Conservation (phyloP, 2,329 filamentous ascomycete species). For the Botryosphaeria dothidea region DNA sequence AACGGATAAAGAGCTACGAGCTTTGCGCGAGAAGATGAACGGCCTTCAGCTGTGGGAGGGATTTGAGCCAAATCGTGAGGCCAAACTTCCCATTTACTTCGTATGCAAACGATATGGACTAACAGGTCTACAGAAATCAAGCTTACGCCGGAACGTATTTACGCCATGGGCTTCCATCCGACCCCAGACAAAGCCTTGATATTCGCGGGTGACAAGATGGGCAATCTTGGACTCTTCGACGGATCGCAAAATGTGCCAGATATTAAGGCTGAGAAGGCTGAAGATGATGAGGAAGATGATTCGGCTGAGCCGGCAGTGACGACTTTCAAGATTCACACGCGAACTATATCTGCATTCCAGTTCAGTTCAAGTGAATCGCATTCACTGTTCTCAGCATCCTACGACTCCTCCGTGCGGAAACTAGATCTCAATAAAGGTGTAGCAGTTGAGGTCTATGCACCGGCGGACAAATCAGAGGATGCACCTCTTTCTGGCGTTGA, state of each 20-base stretch:
- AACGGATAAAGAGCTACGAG: constrained; percentile 72
- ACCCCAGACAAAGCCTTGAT: constrained; percentile 81
- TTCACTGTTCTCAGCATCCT: constrained; percentile 80
- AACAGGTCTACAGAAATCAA: constrained; percentile 68
- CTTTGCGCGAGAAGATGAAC: constrained; percentile 74
- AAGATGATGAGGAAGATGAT: constrained; percentile 67
- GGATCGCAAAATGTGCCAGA: constrained; percentile 68
- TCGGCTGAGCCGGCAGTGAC: constrained; percentile 75
- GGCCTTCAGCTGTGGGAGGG: constrained; percentile 77
- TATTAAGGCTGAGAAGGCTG: constrained; percentile 60
- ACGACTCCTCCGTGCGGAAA: constrained; percentile 88
- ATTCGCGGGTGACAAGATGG: constrained; percentile 93
- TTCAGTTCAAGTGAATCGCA: constrained; percentile 74
- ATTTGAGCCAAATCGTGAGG: constrained; percentile 74
- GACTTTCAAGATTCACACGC: constrained; percentile 84
- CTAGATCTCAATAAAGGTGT: constrained; percentile 80
- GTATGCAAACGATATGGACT: background rate
- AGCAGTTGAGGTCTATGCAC: constrained; percentile 80
- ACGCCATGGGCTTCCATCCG: constrained; percentile 86
- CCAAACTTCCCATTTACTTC: background rate
- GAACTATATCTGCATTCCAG: constrained; percentile 83
- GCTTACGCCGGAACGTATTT: constrained; percentile 83
- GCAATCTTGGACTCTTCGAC: constrained; percentile 87
- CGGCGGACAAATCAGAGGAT: constrained; percentile 67
- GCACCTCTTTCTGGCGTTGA: constrained; percentile 83